Base-by-base conservation (phyloP, 495 filamentous ascomycete genomes). In the Tuber magnatum region DNA sequence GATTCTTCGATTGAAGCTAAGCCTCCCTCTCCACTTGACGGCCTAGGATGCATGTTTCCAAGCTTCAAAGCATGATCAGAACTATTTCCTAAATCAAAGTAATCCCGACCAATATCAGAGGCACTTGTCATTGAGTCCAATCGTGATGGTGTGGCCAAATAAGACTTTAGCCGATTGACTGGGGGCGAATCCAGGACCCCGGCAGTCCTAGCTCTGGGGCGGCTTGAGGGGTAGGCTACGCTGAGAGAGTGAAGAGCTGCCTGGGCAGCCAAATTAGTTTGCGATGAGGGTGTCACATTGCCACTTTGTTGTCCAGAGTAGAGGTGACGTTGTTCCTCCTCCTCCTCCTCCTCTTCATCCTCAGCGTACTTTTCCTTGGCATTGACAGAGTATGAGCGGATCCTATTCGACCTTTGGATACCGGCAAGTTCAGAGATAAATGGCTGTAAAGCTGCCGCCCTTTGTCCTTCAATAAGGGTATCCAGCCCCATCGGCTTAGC, bases 371-470 rank as follows among this genome's bases (percentile, higher is more conserved):
- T 97, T 83, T 97, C 95, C 83, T 96, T 97, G 61, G 96, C 95
- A 84, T 99, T 98, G 70, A 99, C 95, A 35, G 95, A 99, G 83
- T 97, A 98, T 42, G 95, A 99, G 28, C 95, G 90, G 84, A 97
- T 93, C 69, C 95, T 88, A 83, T 92, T 98, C 76, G 90, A 93
- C 83, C 91, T 92, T 77, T 89, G 90, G 80, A 92, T 89, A 72
- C 88, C 87, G 70, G 89, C 89, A 80, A 95, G 85, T 75, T 92
- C 92, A 69, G 92, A 92, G n/a, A 97, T 85, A 78, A 93, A 91
- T 6, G 92, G 91, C 70, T 88, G 89, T 44, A 90, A 83, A 43
- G 85, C 84, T 75, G 87, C 85, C 43, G 87, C 85, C 74, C 86
- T 84, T 73, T 86, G 85, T 22, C 81, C 83, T 61, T 83, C 82